Evolutionary conservation across 2,329 filamentous ascomycete species (phyloP), one percentile per base, ranked within the genome.

Genomic region (Shiraia bambusicola): DNA sequence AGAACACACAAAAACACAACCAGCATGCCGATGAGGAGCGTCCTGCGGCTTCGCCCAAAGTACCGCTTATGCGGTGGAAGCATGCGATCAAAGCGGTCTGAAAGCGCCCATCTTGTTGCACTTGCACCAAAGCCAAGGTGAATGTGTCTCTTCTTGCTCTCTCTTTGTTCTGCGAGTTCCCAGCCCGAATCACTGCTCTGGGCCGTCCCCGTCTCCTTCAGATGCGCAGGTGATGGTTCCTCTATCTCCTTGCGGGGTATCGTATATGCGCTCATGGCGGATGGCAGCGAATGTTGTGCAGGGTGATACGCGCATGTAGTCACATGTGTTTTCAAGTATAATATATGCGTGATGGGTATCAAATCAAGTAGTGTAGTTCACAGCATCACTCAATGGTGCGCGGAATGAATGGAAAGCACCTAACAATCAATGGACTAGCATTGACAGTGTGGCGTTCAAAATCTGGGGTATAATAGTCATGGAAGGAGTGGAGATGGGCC

Each of bases 11-110:
- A 22, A 26, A 69, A 43, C 1, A 59, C 40, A 14, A 61, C 58
- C 13, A 52, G 47, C 19, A 72, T 40, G 6, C 56, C 56, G 12
- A 70, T 56, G 26, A 74, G 56, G 35, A 74, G 65, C 3, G 63
- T 59, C 17, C 64, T 65, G 34, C 71, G 63, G 44, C 58, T 67
- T 38, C 68, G 59, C 7, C 69, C 67, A 32, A 72, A 40, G 38
- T 72, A 73, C 28, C 54, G 61, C 40, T 54, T 66, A 31, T 71
- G 63, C 5, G 66, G 65, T 7, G 70, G 69, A 4, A 72, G 42
- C 8, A 67, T 32, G 26, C 54, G 55, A 48, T 72, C 61, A 24
- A 72, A 63, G 40, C 53, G 56, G 37, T 59, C 56, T 19, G 56
- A 49, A n/a, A 63, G 29, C 7, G 59, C 45, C 55, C 60, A 65